These are phyloP conservation scores for Sporothrix inflata DNA, from an alignment of 2,329 filamentous ascomycete genomes.

Conservation along the genomic window DNA sequence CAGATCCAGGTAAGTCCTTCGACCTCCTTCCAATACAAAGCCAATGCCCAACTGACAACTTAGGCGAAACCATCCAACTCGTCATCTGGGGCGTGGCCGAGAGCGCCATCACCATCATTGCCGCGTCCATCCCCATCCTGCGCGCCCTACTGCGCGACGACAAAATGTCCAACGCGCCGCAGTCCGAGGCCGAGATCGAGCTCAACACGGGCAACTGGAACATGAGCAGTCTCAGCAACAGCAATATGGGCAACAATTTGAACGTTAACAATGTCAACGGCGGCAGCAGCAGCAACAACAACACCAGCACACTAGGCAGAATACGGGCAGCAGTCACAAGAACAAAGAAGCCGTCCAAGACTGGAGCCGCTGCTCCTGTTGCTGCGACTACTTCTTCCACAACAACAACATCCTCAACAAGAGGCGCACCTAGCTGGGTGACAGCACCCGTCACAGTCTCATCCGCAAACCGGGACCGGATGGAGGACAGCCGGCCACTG, in stretches of 20 bases:
- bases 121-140: slow-evolving; percentile 32
- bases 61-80: slow-evolving; percentile 24
- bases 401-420: not conserved
- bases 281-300: not conserved
- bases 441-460: not conserved
- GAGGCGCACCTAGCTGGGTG: not conserved
- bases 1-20: slow-evolving; percentile 23
- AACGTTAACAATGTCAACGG: not conserved
- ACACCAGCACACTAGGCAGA: not conserved
- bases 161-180: slow-evolving; percentile 35
- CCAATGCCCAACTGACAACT: too few species aligned
- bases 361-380: not conserved
- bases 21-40: too few species aligned
- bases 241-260: not conserved
- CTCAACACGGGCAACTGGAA: slow-evolving; percentile 24
- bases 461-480: slow-evolving; percentile 11
- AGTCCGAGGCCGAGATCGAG: slow-evolving; percentile 15
- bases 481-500: not conserved
- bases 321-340: not conserved
- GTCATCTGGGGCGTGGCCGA: slow-evolving; percentile 32
- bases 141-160: slow-evolving; percentile 31
- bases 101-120: slow-evolving; percentile 32
- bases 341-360: not conserved
- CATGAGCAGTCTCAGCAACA: slow-evolving; percentile 2
- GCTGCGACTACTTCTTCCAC: not conserved